phyloP scores from a whole-genome alignment of 805 yeast species.

The Ogataea naganishii region DNA sequence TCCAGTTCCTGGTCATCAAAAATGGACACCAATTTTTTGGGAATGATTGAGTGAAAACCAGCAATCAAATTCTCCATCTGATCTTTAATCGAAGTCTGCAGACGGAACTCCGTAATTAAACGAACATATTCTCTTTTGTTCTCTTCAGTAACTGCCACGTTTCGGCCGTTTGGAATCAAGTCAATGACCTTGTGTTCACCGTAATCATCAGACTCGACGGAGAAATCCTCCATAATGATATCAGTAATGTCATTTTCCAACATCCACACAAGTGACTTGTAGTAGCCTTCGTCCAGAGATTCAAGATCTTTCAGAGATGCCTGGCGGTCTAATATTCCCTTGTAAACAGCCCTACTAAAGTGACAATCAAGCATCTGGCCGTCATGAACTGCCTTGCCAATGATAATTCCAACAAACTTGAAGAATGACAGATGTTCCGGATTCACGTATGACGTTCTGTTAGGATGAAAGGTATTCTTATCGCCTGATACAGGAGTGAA shows the following conservation, averaged over 20 bases:
- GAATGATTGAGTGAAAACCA: conserved; percentile 88
- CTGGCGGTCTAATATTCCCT: conserved; percentile 66
- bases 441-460: conserved; percentile 82
- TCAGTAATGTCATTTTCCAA: conserved; percentile 94
- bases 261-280: conserved; percentile 92
- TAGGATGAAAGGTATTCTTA: conserved; percentile 91
- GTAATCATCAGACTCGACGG: conserved; percentile 87
- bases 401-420: conserved; percentile 87
- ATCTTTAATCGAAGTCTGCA: conserved; percentile 74
- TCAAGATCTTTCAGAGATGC: conserved; percentile 93
- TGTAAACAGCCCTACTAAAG: conserved; percentile 91
- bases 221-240: conserved; percentile 87
- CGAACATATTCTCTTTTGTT: conserved; percentile 87
- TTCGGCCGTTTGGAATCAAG: conserved; percentile 70
- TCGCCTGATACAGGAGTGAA: conserved; percentile 89
- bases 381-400: conserved; percentile 91
- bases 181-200: conserved; percentile 85
- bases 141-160: conserved; percentile 80
- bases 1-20: conserved; percentile 96
- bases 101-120: conserved; percentile 76
- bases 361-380: conserved; percentile 85
- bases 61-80: conserved; percentile 78
- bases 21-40: conserved; percentile 71
- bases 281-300: conserved; percentile 83
- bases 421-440: conserved; percentile 91